Evolutionary conservation across 1,284 basidiomycete species (phyloP), one percentile per base, ranked within the genome.

Genomic region (Ustilago bromivora): DNA sequence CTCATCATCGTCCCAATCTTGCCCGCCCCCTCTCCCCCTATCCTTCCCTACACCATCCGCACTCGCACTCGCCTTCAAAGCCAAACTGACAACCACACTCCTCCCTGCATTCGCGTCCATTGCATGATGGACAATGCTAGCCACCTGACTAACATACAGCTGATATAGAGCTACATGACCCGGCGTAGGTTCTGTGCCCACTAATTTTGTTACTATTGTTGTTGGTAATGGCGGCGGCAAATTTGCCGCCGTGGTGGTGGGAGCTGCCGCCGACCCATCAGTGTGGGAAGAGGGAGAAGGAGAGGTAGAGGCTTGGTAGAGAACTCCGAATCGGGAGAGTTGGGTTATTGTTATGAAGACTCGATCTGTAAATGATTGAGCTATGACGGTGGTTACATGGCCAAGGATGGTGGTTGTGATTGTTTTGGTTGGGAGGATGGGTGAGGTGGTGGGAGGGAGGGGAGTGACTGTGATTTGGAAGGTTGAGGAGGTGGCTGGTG

Each of bases 81-180:
- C 71, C 11, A 82, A 36, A 12, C 64, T 64, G 4, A 82, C 75
- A 7, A 82, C 56, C 23, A 80, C 15, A 8, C 76, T 72, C 35
- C 78, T 69, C 11, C 34, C 36, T 31, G 70, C 77, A 41, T 23
- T 32, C 8, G 4, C 84, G 84, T 82, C 90, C 87, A 67, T 90
- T 87, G 67, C 88, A 84, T 40, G 89, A 88, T 93, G 93, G 1
- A 95, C 86, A 9, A 96, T 89, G 0, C 94, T 94, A 0, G 94
- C 93, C 53, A 94, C 91, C 80, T 98, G 95, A 5, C 91, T 89
- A 0, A 91, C 91, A 85, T 96, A 97, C 0, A 96, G 88, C 49
- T 92, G 91, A 84, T 96, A 91, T 28, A 96, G 87, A 0, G 91
- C 91, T 49, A 91, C 90, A 66, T 90, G 83, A 66, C 92, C 90